Percentiles rank a stretch among this genome's conserved stretches.
Conservation (phyloP, 768 basidiomycete genomes). For the Pleurotus eryngii region DNA sequence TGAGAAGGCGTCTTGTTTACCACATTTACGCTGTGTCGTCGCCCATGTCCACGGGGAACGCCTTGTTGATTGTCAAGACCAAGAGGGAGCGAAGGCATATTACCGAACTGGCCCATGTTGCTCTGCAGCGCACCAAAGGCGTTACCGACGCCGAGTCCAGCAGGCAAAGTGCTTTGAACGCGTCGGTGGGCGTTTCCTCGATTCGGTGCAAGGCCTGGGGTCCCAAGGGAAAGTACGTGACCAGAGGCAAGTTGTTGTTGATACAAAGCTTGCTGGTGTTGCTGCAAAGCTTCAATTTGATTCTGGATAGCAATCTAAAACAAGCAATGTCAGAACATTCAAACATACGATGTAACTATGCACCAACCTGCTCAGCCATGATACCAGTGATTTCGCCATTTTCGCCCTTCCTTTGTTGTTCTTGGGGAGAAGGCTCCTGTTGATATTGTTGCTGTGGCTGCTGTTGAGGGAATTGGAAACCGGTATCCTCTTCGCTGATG, state of each 20-base stretch:
- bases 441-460: constrained; percentile 21
- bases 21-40: constrained; percentile 90
- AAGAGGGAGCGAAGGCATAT: constrained; percentile 46
- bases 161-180: constrained; percentile 81
- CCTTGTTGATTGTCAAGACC: constrained; percentile 65
- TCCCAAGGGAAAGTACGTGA: constrained; percentile 77
- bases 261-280: constrained; percentile 87
- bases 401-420: constrained; percentile 55
- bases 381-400: constrained; percentile 81
- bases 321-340: constrained; percentile 4
- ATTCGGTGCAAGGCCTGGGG: constrained; percentile 66
- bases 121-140: constrained; percentile 45
- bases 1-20: constrained; percentile 69
- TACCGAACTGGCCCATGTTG: constrained; percentile 68
- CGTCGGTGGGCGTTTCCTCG: constrained; percentile 65
- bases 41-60: constrained; percentile 80
- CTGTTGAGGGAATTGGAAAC: constrained; percentile 81
- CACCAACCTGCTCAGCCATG: constrained; percentile 94
- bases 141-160: constrained; percentile 35
- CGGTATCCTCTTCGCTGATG: constrained; percentile 77
- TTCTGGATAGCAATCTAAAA: constrained; percentile 80
- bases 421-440: constrained; percentile 24
- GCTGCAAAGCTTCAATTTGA: constrained; percentile 87
- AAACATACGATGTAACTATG: constrained; percentile 4
- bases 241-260: constrained; percentile 89